Percentiles rank a stretch among this genome's conserved stretches.
Evolutionary conservation across 176 grass and related monocot genomes (phyloP).

Genomic region (Lolium perenne): DNA sequence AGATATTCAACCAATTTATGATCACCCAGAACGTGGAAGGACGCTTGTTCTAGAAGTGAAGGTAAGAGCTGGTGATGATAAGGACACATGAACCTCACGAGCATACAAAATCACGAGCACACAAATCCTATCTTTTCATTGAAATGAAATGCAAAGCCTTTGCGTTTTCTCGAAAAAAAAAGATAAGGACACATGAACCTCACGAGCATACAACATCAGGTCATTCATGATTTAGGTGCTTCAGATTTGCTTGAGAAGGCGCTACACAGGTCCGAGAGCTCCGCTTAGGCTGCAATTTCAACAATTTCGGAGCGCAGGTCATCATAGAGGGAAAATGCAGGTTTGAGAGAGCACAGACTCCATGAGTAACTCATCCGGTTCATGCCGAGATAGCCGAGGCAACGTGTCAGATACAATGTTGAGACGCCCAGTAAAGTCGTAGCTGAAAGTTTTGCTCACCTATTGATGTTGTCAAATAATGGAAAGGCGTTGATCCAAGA

Average conservation of each 20-base stretch:
- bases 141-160: too few species aligned
- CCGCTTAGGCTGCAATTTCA: background rate
- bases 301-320: background rate
- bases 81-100: background rate
- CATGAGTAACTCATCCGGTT: background rate
- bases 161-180: too few species aligned
- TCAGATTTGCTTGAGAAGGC: background rate
- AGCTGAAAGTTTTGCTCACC: background rate
- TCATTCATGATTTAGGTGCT: background rate
- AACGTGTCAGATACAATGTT: background rate
- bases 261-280: background rate
- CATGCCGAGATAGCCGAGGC: background rate
- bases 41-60: background rate
- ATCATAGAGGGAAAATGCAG: background rate
- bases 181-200: background rate
- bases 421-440: background rate
- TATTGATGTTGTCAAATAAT: background rate
- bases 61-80: background rate
- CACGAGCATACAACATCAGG: background rate
- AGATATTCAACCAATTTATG: constrained; percentile 4
- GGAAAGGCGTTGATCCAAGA: background rate
- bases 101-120: background rate
- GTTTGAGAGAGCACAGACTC: background rate
- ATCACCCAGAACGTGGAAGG: background rate
- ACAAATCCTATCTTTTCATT: too few species aligned